Evolutionary conservation across 352 stramenopile species (phyloP).

Genomic region (Globisporangium canariense): DNA sequence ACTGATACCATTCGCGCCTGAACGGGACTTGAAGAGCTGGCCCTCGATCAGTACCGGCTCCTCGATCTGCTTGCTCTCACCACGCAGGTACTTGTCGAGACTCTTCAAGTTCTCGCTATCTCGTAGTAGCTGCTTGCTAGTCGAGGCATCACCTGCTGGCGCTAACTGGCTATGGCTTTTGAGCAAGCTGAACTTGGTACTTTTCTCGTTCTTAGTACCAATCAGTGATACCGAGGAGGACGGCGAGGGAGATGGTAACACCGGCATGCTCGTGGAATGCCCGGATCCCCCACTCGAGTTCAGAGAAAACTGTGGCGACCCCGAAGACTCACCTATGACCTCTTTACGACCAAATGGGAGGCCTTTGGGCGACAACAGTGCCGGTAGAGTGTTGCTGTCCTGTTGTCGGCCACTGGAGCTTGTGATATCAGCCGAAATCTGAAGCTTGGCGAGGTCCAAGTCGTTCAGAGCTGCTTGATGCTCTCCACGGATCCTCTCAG

Average conservation of each 20-base stretch:
- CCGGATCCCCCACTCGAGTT: neutral
- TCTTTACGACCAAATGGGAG: neutral
- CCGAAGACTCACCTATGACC: neutral
- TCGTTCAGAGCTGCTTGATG: neutral
- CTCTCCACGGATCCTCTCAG: neutral
- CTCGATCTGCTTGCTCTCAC: constrained; percentile 49
- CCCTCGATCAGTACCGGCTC: constrained; percentile 28
- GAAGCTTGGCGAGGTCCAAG: neutral
- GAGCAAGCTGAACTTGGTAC: neutral
- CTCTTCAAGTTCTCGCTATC: constrained; percentile 28
- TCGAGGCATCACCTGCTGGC: neutral
- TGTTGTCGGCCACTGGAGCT: neutral
- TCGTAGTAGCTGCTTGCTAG: constrained; percentile 23
- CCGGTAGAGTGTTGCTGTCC: constrained; percentile 12
- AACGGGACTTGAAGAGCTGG: constrained; percentile 31
- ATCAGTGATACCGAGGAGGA: neutral
- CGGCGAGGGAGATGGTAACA: neutral
- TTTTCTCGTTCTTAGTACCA: neutral
- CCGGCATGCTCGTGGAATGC: constrained; percentile 11
- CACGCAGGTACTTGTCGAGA: constrained; percentile 65
- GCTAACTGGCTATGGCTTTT: neutral
- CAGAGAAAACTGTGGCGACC: neutral
- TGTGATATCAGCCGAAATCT: neutral
- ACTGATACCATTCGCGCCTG: neutral
- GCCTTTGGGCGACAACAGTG: constrained; percentile 14